These are phyloP conservation scores for Kockovaella imperatae DNA, from an alignment of 768 basidiomycete species.

Conservation along the genomic window DNA sequence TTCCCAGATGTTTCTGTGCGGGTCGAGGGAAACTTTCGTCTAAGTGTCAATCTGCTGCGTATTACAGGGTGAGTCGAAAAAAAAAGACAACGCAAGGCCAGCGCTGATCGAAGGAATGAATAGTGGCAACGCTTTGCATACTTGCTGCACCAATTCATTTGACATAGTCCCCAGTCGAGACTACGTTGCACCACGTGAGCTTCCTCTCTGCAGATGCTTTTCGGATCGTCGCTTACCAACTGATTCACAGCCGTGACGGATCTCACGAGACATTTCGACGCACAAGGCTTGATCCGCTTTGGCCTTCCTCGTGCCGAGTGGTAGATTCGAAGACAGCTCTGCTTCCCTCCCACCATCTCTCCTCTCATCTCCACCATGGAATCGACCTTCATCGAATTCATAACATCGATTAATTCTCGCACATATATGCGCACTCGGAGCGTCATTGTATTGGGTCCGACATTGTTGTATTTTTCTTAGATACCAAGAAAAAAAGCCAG, in stretches of 20 bases:
- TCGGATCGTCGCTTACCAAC: background rate
- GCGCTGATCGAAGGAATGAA: conserved; percentile 1
- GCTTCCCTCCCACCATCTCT: background rate
- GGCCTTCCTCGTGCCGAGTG: conserved; percentile 34
- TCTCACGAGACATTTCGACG: conserved; percentile 55
- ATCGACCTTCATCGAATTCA: too few relatives aligned
- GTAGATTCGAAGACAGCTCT: conserved; percentile 15
- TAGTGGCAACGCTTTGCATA: conserved; percentile 61
- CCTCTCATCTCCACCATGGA: background rate
- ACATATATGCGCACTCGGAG: too few relatives aligned
- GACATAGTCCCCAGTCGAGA: conserved; percentile 65
- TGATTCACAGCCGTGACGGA: conserved; percentile 44
- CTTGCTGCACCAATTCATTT: conserved; percentile 65
- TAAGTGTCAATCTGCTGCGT: conserved; percentile 64
- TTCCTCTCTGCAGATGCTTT: conserved; percentile 19
- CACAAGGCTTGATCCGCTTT: conserved; percentile 50
- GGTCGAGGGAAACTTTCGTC: conserved; percentile 64
- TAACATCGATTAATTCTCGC: too few relatives aligned
- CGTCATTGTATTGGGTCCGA: too few relatives aligned
- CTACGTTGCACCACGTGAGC: conserved; percentile 74
- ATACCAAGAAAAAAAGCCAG: too few relatives aligned
- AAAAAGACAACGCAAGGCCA: background rate
- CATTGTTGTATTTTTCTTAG: too few relatives aligned
- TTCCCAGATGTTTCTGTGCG: conserved; percentile 87
- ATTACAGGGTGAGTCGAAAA: conserved; percentile 59